These are phyloP conservation scores for Venturia aucupariae DNA, from an alignment of 2,329 filamentous ascomycete genomes.

Conservation along the genomic window DNA sequence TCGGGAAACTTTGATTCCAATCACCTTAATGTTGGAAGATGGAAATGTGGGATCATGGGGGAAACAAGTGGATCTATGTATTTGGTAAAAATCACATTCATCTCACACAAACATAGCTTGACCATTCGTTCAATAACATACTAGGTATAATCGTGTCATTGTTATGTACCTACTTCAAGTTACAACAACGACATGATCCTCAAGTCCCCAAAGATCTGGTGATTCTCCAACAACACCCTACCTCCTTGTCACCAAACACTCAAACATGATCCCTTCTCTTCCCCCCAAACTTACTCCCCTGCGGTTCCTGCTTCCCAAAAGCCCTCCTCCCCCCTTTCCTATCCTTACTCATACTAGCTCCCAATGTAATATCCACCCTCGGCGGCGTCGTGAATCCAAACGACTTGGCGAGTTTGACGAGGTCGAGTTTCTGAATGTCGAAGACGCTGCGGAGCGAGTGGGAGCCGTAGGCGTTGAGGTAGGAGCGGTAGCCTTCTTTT, in stretches of 20 bases:
- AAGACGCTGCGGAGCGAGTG: constrained; percentile 78
- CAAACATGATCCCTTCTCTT: constrained; percentile 23
- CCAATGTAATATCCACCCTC: constrained; percentile 68
- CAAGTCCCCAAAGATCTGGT: too few species aligned
- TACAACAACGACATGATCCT: too few species aligned
- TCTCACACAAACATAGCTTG: too few species aligned
- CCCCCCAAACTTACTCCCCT: constrained; percentile 48
- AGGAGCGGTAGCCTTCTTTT: constrained; percentile 72
- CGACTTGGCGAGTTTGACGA: constrained; percentile 74
- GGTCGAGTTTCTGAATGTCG: constrained; percentile 71
- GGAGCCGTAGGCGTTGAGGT: constrained; percentile 89
- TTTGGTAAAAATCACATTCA: too few species aligned
- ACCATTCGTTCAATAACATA: too few species aligned
- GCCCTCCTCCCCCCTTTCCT: constrained; percentile 56
- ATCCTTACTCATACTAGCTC: constrained; percentile 66
- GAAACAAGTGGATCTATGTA: too few species aligned
- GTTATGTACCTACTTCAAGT: too few species aligned
- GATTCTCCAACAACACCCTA: background rate
- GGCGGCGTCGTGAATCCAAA: constrained; percentile 75
- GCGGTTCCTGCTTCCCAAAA: constrained; percentile 71
- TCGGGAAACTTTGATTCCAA: too few species aligned
- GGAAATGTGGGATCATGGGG: too few species aligned
- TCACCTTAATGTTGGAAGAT: too few species aligned
- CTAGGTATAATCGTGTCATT: too few species aligned
- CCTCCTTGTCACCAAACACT: background rate